Evolutionary conservation across 371 early-diverging fungal species (phyloP).

Genomic region (Globomyces sp.): DNA sequence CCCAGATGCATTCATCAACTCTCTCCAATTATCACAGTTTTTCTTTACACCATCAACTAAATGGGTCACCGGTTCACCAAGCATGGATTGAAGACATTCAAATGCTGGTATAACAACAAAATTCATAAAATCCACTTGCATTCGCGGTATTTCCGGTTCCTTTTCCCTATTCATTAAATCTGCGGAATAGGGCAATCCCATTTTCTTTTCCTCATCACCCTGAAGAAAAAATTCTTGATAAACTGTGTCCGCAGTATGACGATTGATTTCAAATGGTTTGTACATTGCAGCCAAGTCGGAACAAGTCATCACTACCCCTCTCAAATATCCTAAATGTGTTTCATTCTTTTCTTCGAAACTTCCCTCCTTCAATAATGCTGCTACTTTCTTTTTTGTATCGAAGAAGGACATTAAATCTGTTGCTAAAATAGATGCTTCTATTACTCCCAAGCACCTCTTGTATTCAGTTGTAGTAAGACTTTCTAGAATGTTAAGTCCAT

Average conservation of each 20-base stretch:
- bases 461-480: slow-evolving; percentile 26
- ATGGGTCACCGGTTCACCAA: slow-evolving; percentile 9
- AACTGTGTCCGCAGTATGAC: slow-evolving; percentile 34
- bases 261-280: slow-evolving; percentile 32
- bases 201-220: slow-evolving; percentile 37
- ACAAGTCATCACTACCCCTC: slow-evolving; percentile 38
- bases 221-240: slow-evolving; percentile 42
- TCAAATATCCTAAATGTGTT: slow-evolving; percentile 24
- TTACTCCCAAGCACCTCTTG: slow-evolving; percentile 23
- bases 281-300: slow-evolving; percentile 37
- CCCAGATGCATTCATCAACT: slow-evolving; percentile 17
- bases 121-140: slow-evolving; percentile 37
- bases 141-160: slow-evolving; percentile 29
- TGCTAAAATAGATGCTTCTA: slow-evolving; percentile 37
- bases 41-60: slow-evolving; percentile 15
- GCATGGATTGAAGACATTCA: slow-evolving; percentile 17
- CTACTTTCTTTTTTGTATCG: slow-evolving; percentile 24
- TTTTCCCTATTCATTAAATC: slow-evolving; percentile 35
- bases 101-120: slow-evolving; percentile 37
- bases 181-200: slow-evolving; percentile 35
- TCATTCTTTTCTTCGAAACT: slow-evolving; percentile 6
- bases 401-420: slow-evolving; percentile 42
- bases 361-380: slow-evolving; percentile 15
- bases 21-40: slow-evolving; percentile 27
- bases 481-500: slow-evolving; percentile 31